A percentile compares a stretch with the other conserved stretches of the same genome.
phyloP scores from a whole-genome alignment of 2,329 filamentous ascomycete genomes.

The Xylariaceae sp. region DNA sequence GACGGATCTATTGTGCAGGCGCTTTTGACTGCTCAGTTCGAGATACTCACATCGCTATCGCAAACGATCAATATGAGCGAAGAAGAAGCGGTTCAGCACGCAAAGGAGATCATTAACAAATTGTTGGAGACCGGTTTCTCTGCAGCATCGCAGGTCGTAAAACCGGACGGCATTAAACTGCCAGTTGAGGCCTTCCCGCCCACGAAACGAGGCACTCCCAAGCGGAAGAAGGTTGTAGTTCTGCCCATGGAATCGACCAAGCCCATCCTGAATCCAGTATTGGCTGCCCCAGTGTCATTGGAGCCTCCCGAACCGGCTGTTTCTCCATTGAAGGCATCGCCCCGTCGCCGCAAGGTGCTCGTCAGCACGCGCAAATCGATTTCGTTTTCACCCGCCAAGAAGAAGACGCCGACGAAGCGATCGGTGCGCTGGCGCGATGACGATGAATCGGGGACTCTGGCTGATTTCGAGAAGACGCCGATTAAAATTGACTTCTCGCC shows the following conservation, averaged over 20 bases:
- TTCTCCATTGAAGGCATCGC: conserved; percentile 71
- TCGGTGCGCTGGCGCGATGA: conserved; percentile 91
- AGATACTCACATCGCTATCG: conserved; percentile 77
- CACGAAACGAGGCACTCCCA: conserved; percentile 68
- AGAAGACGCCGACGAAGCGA: conserved; percentile 64
- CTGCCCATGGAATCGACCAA: conserved; percentile 36
- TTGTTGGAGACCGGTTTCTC: conserved; percentile 72
- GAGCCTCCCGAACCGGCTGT: conserved; percentile 35
- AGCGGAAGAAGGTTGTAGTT: conserved; percentile 55
- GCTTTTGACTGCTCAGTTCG: conserved; percentile 84
- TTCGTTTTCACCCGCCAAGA: conserved; percentile 76
- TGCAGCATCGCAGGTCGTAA: conserved; percentile 77
- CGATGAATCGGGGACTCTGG: conserved; percentile 75
- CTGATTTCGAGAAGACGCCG: conserved; percentile 88
- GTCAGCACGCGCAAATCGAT: conserved; percentile 61
- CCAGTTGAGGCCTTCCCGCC: conserved; percentile 65
- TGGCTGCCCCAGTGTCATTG: conserved; percentile 31
- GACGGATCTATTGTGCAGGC: conserved; percentile 76
- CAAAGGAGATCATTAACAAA: conserved; percentile 69
- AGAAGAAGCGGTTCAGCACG: conserved; percentile 73
- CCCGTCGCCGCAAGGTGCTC: conserved; percentile 67
- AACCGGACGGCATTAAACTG: conserved; percentile 68
- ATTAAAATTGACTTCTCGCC: conserved; percentile 59
- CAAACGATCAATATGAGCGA: conserved; percentile 79
- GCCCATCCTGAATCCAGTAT: conserved; percentile 41